Evolutionary conservation across 148 eudicot genomes (phyloP), one percentile per base, ranked within the genome.

Genomic region (Spergularia marina): DNA sequence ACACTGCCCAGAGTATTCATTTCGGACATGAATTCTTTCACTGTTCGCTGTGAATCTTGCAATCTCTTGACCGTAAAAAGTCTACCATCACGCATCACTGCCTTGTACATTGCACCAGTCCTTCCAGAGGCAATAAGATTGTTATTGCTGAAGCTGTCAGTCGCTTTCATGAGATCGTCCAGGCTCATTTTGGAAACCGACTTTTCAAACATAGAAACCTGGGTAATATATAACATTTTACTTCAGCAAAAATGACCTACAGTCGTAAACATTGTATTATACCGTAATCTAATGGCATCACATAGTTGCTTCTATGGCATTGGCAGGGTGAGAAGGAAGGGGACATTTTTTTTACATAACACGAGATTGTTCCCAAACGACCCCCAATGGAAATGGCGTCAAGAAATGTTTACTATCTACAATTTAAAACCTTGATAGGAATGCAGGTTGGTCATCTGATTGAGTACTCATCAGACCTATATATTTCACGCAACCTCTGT

Each of bases 181-280:
- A 86, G 72, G 25, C 73, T 83, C 78, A 86, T 83, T 74, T 86
- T 84, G 41, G 85, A 71, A 56, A 84, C 85, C 0, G 79, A 49
- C 65, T 83, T 84, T 75, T 84, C 89, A 73, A 86, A 86, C 86
- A 84, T 74, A 7, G 89, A 79, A 77, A 86, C 85, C 89, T 86
- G 84, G 2, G 70, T 23, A 68, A 39, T 40, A 74, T 18, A 5
- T 30, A 77, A 9, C 16, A 65, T 1, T 14, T 66, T 75, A 21
- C 25, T 8, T 66, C 25, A 74, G 40, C 47, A 53, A 40, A 54
- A 53, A 52, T 44, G 49, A 44, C 49, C 49, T 44, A 44, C 49
- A 44, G 49, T 30, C 36, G 1, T 30, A 30, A 30, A 30, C 36
- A 30, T 30, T 30, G 2, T 30, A 3, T 30, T 3, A 30, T 30